Evolutionary conservation across 2,329 filamentous ascomycete species (phyloP), one percentile per base, ranked within the genome.

Genomic region (Lasiodiplodia citricola): DNA sequence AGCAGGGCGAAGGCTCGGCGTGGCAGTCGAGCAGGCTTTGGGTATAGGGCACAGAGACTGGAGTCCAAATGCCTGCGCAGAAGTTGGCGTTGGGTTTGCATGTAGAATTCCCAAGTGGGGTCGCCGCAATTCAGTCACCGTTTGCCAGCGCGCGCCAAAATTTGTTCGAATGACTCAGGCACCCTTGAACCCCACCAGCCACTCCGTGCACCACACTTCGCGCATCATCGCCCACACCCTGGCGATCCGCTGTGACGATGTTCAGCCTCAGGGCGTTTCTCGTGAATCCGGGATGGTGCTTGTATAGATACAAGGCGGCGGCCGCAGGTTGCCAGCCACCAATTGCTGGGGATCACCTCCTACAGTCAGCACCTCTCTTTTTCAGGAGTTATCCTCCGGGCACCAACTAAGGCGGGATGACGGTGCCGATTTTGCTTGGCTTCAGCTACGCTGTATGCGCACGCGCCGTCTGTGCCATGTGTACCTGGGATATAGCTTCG

Each of bases 41-140:
- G 44, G 55, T 31, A 38, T 6, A 52, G 21, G 65, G 55, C 55
- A 25, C 28, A 4, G 21, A 55, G 50, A 47, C 47, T 67, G 4
- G 44, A 57, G 18, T 66, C 51, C 60, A 52, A 64, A n/a, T 28
- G 44, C 60, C 60, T 52, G 25, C 60, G 47, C 47, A 52, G 23
- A 64, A 38, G 60, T 38, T 37, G 60, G 60, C 51, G 52, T 60
- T 41, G 65, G 44, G 28, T 41, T 52, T 50, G 55, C 44, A 64
- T 64, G 55, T 38, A 7, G 60, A 64, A 52, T 38, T 41, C 7
- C 44, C 60, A 64, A 63, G 58, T 63, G 58, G 58, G 58, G 58
- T 51, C 44, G 25, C 41, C 58, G 58, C 58, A 63, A 50, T 28
- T 62, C 60, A 64, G 60, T 52, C 60, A 64, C 52, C 60, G 60